Evolutionary conservation across 1,139 yeast species (phyloP).

Genomic region (Geotrichum europaeum): DNA sequence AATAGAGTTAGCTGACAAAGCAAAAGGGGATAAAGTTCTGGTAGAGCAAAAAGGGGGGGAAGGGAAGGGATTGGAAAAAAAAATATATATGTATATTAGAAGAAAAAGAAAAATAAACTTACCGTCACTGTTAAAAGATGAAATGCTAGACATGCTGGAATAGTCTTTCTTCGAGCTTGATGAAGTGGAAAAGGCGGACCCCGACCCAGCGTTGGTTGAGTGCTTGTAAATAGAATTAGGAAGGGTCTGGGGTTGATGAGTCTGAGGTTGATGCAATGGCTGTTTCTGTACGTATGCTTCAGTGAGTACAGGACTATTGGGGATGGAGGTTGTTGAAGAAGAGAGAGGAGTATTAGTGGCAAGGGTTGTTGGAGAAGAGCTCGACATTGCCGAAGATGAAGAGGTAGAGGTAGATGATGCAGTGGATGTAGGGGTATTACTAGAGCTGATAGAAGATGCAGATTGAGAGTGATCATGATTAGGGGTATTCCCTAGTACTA

Average conservation of each 20-base stretch:
- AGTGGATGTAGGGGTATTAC: conserved; percentile 12
- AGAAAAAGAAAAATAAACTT: conserved; percentile 1
- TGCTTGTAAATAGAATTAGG: conserved; percentile 5
- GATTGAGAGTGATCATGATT: conserved; percentile 13
- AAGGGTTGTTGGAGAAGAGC: conserved; percentile 13
- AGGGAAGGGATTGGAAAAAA: background rate
- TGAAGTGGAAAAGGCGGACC: conserved; percentile 9
- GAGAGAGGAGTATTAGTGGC: conserved; percentile 8
- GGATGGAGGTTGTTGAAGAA: conserved; percentile 5
- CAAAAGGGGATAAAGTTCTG: conserved; percentile 2
- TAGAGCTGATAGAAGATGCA: conserved; percentile 15
- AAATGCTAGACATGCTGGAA: conserved; percentile 10
- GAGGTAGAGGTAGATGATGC: conserved; percentile 16
- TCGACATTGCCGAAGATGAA: conserved; percentile 15
- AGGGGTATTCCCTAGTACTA: conserved; percentile 2
- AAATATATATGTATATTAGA: too few relatives aligned
- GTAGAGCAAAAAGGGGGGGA: background rate
- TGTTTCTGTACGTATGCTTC: background rate
- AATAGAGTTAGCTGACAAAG: conserved; percentile 9
- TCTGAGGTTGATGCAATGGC: background rate
- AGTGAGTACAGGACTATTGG: conserved; percentile 4
- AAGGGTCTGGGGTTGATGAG: background rate
- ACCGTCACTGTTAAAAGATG: conserved; percentile 11
- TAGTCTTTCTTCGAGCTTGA: conserved; percentile 8
- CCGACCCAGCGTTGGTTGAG: conserved; percentile 1